Base-by-base conservation (phyloP, 345 rosid species). In the Dovyalis caffra region DNA sequence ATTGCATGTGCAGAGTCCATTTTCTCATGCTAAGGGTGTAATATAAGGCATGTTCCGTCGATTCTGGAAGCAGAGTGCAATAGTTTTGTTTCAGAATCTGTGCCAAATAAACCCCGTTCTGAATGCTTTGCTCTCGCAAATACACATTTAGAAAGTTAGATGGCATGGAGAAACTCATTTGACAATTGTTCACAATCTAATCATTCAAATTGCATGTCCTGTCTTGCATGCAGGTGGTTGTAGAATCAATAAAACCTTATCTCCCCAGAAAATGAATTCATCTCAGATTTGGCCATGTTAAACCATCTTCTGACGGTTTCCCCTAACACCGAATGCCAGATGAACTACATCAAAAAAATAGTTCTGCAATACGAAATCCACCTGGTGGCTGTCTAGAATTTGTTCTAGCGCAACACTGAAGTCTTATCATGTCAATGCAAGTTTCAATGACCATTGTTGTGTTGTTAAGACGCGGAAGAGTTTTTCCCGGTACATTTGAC, bases 201-300 rank as follows among this genome's bases (percentile, higher is more conserved):
- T 63, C n/a, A 8, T 32, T 37, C 5, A 62, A 62, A 26, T 15
- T 62, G 25, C 18, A 61, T 53, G n/a, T 58, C 18, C 25, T 66
- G 1, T 26, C 8, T 75, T 66, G 32, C 79, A 80, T 66, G 32
- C 79, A 80, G 83, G 77, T 76, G 40, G 79, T 72, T 11, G 83
- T 80, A 16, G 79, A 80, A 67, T 80, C 79, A n/a, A 34, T 80
- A 4, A 75, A 76, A 47, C 74, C 79, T 14, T 67, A 60, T n/a
- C 76, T 80, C 31, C 29, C 70, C 65, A 80, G 23, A 62, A 80
- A 43, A 64, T 80, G 72, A 80, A 57, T 32, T 49, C 65, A 32
- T 20, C 31, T 0, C 51, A 6, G n/a, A 29, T 21, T 53, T 20
- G 4, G 0, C 35, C 2, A 1, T 2, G n/a, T n/a, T n/a, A 15